These are phyloP conservation scores for Chlamydomonas sp. DNA, from an alignment of 139 green algal species.

Conservation along the genomic window DNA sequence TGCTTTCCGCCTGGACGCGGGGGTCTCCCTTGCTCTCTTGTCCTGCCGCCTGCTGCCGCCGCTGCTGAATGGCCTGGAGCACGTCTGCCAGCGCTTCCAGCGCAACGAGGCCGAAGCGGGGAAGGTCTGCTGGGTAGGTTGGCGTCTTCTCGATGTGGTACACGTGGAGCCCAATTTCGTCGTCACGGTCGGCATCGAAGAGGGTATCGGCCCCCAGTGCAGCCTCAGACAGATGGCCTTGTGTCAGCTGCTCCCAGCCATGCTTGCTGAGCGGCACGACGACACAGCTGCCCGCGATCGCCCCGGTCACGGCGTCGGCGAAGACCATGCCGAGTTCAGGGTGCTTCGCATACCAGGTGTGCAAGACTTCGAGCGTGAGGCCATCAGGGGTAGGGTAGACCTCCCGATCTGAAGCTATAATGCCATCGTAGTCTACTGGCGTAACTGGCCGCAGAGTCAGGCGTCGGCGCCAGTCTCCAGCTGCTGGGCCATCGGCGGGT, in stretches of 20 bases:
- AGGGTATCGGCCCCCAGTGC: background rate
- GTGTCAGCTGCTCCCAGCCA: background rate
- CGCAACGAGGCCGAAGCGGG: too few relatives aligned
- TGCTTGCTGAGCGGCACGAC: background rate
- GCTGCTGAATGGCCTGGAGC: too few relatives aligned
- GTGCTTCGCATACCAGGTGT: background rate
- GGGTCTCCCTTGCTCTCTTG: too few relatives aligned
- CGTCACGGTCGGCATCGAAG: background rate
- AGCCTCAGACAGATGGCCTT: background rate
- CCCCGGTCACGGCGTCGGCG: background rate
- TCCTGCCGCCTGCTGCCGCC: too few relatives aligned
- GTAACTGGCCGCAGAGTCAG: too few relatives aligned
- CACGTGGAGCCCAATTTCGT: background rate
- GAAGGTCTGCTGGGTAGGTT: too few relatives aligned
- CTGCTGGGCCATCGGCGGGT: too few relatives aligned
- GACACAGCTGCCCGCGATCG: background rate
- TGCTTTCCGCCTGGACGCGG: too few relatives aligned
- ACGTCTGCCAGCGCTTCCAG: too few relatives aligned
- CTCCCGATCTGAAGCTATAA: background rate
- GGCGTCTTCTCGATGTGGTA: background rate
- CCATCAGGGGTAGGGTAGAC: background rate
- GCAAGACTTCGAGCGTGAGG: background rate
- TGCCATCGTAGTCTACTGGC: too few relatives aligned
- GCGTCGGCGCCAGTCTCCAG: too few relatives aligned
- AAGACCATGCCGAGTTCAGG: background rate